Evolutionary conservation across 169 alveolate species (phyloP).

Genomic region (Perkinsus chesapeaki): DNA sequence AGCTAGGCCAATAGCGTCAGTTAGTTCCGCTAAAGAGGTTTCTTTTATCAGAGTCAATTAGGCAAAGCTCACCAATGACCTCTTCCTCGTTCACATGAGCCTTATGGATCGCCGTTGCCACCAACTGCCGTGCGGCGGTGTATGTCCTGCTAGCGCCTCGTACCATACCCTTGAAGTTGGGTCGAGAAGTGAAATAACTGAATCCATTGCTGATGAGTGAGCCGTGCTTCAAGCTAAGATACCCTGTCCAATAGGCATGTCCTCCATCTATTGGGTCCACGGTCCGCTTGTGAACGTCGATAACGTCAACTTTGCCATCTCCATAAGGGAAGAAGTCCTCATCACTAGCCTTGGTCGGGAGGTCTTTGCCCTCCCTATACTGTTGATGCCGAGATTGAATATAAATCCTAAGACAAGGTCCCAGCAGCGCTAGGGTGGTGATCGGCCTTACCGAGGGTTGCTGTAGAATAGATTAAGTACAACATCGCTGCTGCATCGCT

Average conservation of each 20-base stretch:
- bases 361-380: background rate
- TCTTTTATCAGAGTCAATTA: background rate
- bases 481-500: background rate
- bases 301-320: conserved; percentile 13
- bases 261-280: background rate
- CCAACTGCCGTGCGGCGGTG: conserved; percentile 16
- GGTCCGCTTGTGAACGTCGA: background rate
- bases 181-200: conserved; percentile 39
- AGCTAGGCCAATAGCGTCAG: conserved; percentile 34
- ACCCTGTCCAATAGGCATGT: conserved; percentile 60
- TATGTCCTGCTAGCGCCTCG: background rate
- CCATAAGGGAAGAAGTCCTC: conserved; percentile 57
- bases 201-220: background rate
- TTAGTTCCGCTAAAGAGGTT: background rate
- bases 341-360: background rate
- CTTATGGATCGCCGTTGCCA: background rate
- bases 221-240: background rate
- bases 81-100: background rate
- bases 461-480: background rate
- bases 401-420: background rate
- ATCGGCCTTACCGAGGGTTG: background rate
- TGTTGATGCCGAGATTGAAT: background rate
- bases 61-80: background rate
- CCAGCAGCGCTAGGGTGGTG: background rate
- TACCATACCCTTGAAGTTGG: conserved; percentile 17